A percentile compares a stretch with the other conserved stretches of the same genome.
Evolutionary conservation across 352 stramenopile species (phyloP).

Genomic region (Thraustochytrium sp.): DNA sequence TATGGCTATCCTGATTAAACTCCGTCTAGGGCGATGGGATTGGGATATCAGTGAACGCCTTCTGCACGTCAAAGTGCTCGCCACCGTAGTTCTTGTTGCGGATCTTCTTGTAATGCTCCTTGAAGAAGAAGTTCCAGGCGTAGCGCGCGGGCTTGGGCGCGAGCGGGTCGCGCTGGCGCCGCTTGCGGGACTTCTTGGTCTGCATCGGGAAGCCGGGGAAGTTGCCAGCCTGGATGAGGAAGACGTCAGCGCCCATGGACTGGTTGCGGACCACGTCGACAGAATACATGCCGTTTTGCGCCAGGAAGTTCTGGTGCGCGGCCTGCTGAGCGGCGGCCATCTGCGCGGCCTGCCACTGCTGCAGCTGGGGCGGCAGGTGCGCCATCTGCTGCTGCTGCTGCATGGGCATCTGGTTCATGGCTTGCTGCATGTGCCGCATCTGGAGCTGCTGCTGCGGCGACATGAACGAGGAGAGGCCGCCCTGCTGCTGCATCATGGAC

Average conservation of each 20-base stretch:
- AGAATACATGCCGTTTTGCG: background rate
- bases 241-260: background rate
- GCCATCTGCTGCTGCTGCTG: background rate
- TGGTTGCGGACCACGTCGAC: conserved; percentile 24
- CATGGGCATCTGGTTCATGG: background rate
- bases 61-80: conserved; percentile 42
- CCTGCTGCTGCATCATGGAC: no score
- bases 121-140: conserved; percentile 44
- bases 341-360: conserved; percentile 4
- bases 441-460: background rate
- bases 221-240: conserved; percentile 26
- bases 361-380: background rate
- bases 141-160: conserved; percentile 36
- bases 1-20: no score
- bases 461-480: background rate
- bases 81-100: conserved; percentile 30
- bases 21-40: no score
- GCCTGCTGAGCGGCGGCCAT: background rate
- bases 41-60: conserved; percentile 31
- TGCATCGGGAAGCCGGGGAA: background rate
- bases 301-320: background rate
- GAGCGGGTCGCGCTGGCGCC: conserved; percentile 23
- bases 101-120: conserved; percentile 43
- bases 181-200: conserved; percentile 14
- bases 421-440: background rate